These are phyloP conservation scores for Picea glauca DNA, from an alignment of 75 land plant genomes.

Conservation along the genomic window DNA sequence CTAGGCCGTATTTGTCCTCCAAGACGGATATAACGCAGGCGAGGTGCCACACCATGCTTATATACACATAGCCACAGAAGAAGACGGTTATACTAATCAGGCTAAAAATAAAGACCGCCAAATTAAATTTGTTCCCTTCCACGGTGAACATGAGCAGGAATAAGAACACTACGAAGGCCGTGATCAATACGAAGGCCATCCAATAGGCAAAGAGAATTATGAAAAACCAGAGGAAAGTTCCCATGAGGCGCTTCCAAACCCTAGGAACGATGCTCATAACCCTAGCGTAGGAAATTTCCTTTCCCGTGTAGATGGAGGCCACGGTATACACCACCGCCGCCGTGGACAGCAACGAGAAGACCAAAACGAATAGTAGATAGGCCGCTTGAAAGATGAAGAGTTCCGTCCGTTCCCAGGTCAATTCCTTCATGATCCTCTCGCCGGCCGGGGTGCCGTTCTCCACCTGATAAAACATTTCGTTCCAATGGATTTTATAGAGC, in stretches of 20 bases:
- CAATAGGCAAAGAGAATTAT: slow-evolving; percentile 50
- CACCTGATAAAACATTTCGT: no score
- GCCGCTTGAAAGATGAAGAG: slow-evolving; percentile 8
- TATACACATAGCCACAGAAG: slow-evolving; percentile 34
- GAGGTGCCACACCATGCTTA: slow-evolving; percentile 59
- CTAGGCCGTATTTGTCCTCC: slow-evolving; percentile 59
- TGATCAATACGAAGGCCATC: slow-evolving; percentile 49
- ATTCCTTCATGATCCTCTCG: no score
- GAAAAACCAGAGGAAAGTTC: slow-evolving; percentile 44
- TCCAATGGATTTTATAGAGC: no score
- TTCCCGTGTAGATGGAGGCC: slow-evolving; percentile 53
- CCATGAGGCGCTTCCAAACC: slow-evolving; percentile 42
- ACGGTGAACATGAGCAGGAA: slow-evolving; percentile 7
- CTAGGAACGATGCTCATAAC: slow-evolving; percentile 44
- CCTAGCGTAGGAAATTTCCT: slow-evolving; percentile 33
- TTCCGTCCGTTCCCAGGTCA: background rate
- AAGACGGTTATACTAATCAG: slow-evolving; percentile 2
- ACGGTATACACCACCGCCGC: slow-evolving; percentile 59
- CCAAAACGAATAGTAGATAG: slow-evolving; percentile 19
- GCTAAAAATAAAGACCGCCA: background rate
- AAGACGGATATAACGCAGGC: slow-evolving; percentile 74
- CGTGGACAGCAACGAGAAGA: slow-evolving; percentile 54
- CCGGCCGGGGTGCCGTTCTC: no score
- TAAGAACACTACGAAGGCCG: slow-evolving; percentile 18
- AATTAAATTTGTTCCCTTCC: no score